Evolutionary conservation across 2,329 filamentous ascomycete genomes (phyloP).

Genomic region (Aspergillus sp.): DNA sequence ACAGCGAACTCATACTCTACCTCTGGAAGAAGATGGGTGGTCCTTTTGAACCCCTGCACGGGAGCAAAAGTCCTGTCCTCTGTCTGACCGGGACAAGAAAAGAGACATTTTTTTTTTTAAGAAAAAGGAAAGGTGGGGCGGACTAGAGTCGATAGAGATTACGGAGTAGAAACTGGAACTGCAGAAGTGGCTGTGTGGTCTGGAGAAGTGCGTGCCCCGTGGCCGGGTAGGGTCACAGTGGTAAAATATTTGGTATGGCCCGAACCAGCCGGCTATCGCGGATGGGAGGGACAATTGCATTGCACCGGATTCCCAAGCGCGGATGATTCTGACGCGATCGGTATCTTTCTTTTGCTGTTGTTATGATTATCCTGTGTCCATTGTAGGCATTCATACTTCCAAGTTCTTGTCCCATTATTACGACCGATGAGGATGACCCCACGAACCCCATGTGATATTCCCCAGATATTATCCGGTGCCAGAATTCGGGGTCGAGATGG

Average conservation of each 20-base stretch:
- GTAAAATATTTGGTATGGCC: conserved; percentile 11
- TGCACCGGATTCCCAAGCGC: conserved; percentile 2
- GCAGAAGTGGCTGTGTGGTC: conserved; percentile 22
- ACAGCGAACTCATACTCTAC: not conserved
- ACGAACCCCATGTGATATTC: not conserved
- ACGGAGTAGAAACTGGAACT: conserved; percentile 18
- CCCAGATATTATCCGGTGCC: no score
- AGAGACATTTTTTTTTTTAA: conserved; percentile 3
- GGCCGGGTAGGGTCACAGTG: conserved; percentile 9
- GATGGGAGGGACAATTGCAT: conserved; percentile 18
- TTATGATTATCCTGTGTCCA: no score
- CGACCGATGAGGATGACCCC: not conserved
- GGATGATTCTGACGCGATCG: not conserved
- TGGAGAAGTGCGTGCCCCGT: conserved; percentile 24
- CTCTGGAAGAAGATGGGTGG: not conserved
- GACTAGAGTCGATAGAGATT: conserved; percentile 17
- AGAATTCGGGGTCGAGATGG: not conserved
- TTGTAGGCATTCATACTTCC: conserved; percentile 1
- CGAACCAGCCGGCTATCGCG: conserved; percentile 23
- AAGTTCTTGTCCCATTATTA: conserved; percentile 11
- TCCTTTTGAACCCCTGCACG: conserved; percentile 13
- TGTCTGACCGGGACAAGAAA: conserved; percentile 10
- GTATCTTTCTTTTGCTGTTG: no score
- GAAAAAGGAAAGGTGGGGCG: conserved; percentile 16
- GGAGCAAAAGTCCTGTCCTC: conserved; percentile 4